Evolutionary conservation across 306 rosid genomes (phyloP).

Genomic region (Dalbergia cochinchinensis): DNA sequence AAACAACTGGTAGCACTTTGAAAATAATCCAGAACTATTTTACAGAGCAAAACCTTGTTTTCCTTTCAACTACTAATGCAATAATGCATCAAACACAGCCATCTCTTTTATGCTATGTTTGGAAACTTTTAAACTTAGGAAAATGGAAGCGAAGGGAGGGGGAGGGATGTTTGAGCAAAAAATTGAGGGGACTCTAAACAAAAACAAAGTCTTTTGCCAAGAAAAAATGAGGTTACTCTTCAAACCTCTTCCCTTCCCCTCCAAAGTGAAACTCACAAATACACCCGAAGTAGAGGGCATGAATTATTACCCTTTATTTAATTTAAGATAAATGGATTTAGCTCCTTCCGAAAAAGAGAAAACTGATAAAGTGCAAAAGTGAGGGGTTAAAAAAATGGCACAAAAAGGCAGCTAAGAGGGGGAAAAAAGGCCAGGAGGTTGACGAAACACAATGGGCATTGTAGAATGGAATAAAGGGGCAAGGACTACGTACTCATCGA

Average conservation of each 20-base stretch:
- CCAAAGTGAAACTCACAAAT: too few relatives aligned
- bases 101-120: not conserved
- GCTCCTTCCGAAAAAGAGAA: too few relatives aligned
- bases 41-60: not conserved
- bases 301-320: not conserved
- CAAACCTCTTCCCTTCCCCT: too few relatives aligned
- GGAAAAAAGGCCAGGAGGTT: too few relatives aligned
- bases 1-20: constrained; percentile 3
- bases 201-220: not conserved
- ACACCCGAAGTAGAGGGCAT: not conserved
- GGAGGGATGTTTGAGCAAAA: not conserved
- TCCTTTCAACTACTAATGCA: not conserved
- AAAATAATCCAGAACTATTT: not conserved
- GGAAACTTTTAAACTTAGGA: not conserved
- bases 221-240: not conserved
- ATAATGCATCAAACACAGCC: not conserved
- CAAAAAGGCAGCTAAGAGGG: too few relatives aligned
- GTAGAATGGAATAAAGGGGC: too few relatives aligned
- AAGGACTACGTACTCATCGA: too few relatives aligned
- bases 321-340: not conserved
- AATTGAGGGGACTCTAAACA: not conserved
- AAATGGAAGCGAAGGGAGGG: not conserved
- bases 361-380: too few relatives aligned
- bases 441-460: too few relatives aligned
- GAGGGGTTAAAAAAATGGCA: too few relatives aligned